Base-by-base conservation (phyloP, 2,329 filamentous ascomycete genomes). In the Fusarium sp. region DNA sequence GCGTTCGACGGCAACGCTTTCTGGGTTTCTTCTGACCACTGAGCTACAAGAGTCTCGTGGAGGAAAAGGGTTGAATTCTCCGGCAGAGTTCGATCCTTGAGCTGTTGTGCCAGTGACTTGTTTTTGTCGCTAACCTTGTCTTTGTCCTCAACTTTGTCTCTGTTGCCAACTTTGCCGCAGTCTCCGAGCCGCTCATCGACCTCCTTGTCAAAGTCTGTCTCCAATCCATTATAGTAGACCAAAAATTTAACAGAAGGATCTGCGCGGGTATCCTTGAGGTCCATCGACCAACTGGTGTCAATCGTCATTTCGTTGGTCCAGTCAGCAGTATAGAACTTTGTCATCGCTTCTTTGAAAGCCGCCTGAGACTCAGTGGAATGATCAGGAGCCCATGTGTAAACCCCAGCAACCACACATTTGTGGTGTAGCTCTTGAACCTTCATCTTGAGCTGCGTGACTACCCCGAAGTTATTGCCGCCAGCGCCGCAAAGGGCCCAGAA, bases 401-500 rank as follows among this genome's bases (percentile, higher is more conserved):
- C 70, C 2, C 79, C 79, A 12, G 76, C 75, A 4, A 79, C 76
- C 0, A 82, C 69, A 5, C 38, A 33, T 1, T 33, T 0, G 11
- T 61, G 44, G 1, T 35, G 26, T 1, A 80, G 67, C 8, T 74
- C 12, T 15, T 75, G 47, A 31, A 80, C 39, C 5, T 59, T 47
- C 26, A 82, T 36, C 59, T 79, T 81, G 67, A 82, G 73, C 28
- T 80, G 20, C 1, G 78, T 76, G 1, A 84, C 68, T 4, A 85
- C 79, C 1, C 83, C 84, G 33, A 82, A 85, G 7, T 83, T 85
- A 5, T 81, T 83, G 14, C 80, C 81, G 0, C 84, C 83, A 6
- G 79, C 82, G 9, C 84, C 83, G 2, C 81, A 75, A 7, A 85
- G 77, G 0, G 83, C 83, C 75, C 80, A 84, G 73, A 85, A 85